These are phyloP conservation scores for Cadophora malorum DNA, from an alignment of 2,329 filamentous ascomycete genomes.

Conservation along the genomic window DNA sequence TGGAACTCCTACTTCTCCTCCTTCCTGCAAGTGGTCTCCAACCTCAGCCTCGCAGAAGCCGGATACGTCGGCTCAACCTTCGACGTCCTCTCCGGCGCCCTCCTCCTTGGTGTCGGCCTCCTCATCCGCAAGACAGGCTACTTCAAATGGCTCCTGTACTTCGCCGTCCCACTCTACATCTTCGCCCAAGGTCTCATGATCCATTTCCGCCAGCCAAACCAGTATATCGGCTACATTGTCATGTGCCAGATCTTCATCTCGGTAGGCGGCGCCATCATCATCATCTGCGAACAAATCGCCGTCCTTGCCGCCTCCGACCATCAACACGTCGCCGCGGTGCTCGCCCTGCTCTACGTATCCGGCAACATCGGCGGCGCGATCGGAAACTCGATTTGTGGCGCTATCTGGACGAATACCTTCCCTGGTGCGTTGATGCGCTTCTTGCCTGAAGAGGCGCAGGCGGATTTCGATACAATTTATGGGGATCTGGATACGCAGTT, in stretches of 20 bases:
- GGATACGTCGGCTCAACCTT: slow-evolving; percentile 46
- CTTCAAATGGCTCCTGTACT: slow-evolving; percentile 35
- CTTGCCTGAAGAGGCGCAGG: slow-evolving; percentile 52
- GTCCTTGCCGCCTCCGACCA: slow-evolving; percentile 64
- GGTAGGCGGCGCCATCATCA: slow-evolving; percentile 60
- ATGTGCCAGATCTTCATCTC: slow-evolving; percentile 67
- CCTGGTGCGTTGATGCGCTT: slow-evolving; percentile 56
- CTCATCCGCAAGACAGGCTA: slow-evolving; percentile 46
- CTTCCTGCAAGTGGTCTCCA: slow-evolving; percentile 61
- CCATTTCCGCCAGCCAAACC: slow-evolving; percentile 59
- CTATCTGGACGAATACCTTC: slow-evolving; percentile 70
- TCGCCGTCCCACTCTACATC: slow-evolving; percentile 20
- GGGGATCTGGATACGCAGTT: slow-evolving; percentile 59
- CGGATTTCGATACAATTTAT: slow-evolving; percentile 57
- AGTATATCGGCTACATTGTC: slow-evolving; percentile 59
- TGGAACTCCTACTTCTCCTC: slow-evolving; percentile 63
- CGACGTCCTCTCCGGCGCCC: slow-evolving; percentile 61
- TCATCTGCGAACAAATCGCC: slow-evolving; percentile 64
- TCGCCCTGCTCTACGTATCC: slow-evolving; percentile 41
- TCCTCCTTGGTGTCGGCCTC: slow-evolving; percentile 60
- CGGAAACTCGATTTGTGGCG: slow-evolving; percentile 64
- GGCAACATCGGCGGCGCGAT: slow-evolving; percentile 65
- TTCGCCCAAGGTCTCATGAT: slow-evolving; percentile 57
- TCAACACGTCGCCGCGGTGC: slow-evolving; percentile 50
- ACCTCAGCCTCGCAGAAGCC: slow-evolving; percentile 39